These are phyloP conservation scores for Cyphellophora attinorum DNA, from an alignment of 2,329 filamentous ascomycete genomes.

Conservation along the genomic window DNA sequence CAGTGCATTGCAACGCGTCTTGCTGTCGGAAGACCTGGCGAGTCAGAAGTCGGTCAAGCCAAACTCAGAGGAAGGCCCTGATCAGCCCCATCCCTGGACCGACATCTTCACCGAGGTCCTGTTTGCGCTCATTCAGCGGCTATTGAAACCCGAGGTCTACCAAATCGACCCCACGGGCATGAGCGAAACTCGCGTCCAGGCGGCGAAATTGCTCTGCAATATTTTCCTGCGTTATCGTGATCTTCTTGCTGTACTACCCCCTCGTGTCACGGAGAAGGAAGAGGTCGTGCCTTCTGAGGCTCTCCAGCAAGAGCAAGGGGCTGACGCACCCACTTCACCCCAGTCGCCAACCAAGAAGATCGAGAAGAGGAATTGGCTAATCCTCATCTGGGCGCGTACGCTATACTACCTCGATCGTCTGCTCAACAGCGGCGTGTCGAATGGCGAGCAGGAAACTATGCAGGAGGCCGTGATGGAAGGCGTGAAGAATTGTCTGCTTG, in stretches of 20 bases:
- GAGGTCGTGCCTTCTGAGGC: background rate
- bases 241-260: constrained; percentile 49
- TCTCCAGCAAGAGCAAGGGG: background rate
- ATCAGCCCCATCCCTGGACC: constrained; percentile 60
- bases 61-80: background rate
- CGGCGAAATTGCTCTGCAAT: constrained; percentile 83
- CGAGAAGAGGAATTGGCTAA: constrained; percentile 4
- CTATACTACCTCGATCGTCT: constrained; percentile 90
- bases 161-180: constrained; percentile 85
- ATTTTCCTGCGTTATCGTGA: constrained; percentile 93
- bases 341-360: background rate
- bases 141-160: constrained; percentile 91
- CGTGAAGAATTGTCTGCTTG: constrained; percentile 88
- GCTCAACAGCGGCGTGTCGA: constrained; percentile 57
- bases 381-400: constrained; percentile 65
- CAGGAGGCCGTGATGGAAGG: constrained; percentile 94
- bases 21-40: constrained; percentile 71
- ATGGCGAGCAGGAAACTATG: constrained; percentile 33
- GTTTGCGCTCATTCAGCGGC: constrained; percentile 76
- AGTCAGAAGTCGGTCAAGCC: constrained; percentile 5
- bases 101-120: constrained; percentile 90
- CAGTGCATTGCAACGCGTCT: constrained; percentile 70
- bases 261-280: constrained; percentile 1
- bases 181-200: constrained; percentile 89
- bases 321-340: background rate